Base-by-base conservation (phyloP, 2,329 filamentous ascomycete species). In the Claviceps digitariae region DNA sequence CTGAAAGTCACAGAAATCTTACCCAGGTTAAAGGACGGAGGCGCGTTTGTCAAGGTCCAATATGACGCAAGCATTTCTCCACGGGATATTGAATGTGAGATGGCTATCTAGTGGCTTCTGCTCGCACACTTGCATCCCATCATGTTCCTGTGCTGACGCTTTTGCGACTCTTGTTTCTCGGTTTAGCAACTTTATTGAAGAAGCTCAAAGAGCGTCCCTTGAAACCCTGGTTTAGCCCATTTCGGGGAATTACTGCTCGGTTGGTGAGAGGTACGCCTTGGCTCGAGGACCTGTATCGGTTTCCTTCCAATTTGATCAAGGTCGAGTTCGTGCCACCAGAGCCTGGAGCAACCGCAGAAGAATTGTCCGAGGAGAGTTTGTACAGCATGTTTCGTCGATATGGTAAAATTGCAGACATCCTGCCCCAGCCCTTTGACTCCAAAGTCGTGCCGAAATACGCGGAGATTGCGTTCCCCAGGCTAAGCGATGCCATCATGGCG, bases 321-420 rank as follows among this genome's bases (percentile, higher is more conserved):
- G 82, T 96, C 23, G 91, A 97, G 63, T 97, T 96, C 58, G 76
- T 91, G 8, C 81, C 90, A 4, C 78, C 81, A 0, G 77, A 78
- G 27, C 78, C 87, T 0, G 89, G 87, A n/a, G 76, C 74, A 1
- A 75, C 84, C 53, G 83, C 83, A 0, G 81, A 84, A 7, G 90
- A 95, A 60, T 70, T 97, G 20, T 88, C 86, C 0, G 89, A 95
- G 62, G 93, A 98, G 66, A 81, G 82, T 1, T 70, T 97, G 0
- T 97, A 95, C 69, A 84, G 83, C 41, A 74, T 95, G 47, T 95
- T 97, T 64, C 82, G 93, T 40, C 82, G 81, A 48, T 98, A 95
- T 67, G 93, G 93, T 25, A 95, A 95, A 66, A 82, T 98, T 50
- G 77, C 82, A 25, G 89, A 97, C 59, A 96, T 98, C 55, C 75